Evolutionary conservation across 164 flowering plant species (phyloP), one percentile per base, ranked within the genome.

Genomic region (Kingdonia uniflora): DNA sequence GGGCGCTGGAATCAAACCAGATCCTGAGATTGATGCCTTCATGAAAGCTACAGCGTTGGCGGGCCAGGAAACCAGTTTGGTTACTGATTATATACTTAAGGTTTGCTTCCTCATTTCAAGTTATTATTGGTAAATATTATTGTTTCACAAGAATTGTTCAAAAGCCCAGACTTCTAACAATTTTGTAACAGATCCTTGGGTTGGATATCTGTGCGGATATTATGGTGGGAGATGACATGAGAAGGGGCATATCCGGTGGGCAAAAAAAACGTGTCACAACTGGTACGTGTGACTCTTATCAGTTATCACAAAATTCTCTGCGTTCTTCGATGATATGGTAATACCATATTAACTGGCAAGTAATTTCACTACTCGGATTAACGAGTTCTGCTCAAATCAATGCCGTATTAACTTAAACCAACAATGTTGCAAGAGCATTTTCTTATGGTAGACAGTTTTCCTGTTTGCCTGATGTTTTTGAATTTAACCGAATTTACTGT

Each of bases 251-350:
- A 16, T 80, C 85, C 52, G 82, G 85, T 26, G 85, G 82, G 20
- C 78, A 80, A 48, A 77, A 73, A 75, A 80, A 80, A 65, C 80
- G 85, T 41, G 73, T 77, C 39, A 80, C 85, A 8, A 76, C 82
- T 26, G 82, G 84, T 74, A 69, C 60, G n/a, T 29, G 35, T 29
- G 35, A 29, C 4, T 29, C 35, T 29, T 29, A 29, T 3, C 8
- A 4, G 8, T 29, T 29, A 29, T 8, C 8, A 29, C 35, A 29
- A 29, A 29, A 29, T 3, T 29, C 35, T 29, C 35, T 3, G 8
- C 8, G 4, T 29, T 29, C 8, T 29, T 29, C 8, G 6, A 29
- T 29, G 35, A 8, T 8, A 29, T 29, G 35, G 8, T 29, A 29
- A 29, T 29, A 29, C 35, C 35, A 3, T n/a, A n/a, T 29, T 29